Base-by-base conservation (phyloP, 169 alveolate species). In the Cyclospora cayetanensis region DNA sequence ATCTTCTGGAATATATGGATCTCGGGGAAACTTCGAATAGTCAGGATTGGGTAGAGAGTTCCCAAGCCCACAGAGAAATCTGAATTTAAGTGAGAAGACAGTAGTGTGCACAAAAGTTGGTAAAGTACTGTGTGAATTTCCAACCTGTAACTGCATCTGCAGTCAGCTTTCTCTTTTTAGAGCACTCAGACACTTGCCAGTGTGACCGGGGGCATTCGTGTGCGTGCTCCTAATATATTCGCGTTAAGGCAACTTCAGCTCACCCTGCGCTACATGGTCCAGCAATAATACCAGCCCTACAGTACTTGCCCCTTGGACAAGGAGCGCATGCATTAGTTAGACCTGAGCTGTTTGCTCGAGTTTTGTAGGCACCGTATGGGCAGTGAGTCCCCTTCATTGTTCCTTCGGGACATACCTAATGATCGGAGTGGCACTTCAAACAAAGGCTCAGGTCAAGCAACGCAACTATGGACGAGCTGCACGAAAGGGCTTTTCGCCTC, bases 351-450 rank as follows among this genome's bases (percentile, higher is more conserved):
- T 42, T 53, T 22, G 65, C 42, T 9, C 31, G 20, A 2, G 27
- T 34, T 76, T 25, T 76, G 66, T 76, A 76, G 42, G 86, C 34
- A 5, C 86, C 86, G 63, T 39, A 42, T 4, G 86, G 86, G 86
- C 86, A 76, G 66, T 41, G 63, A 41, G 42, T 76, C 3, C 86
- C 86, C 66, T 42, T 76, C 86, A 76, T 76, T 5, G 86, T 76
- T 42, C 66, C 86, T 42, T 76, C 86, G 35, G 86, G 86, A 25
- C 86, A 76, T 41, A 76, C 86, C 86, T 76, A 27, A n/a, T n/a
- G n/a, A n/a, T n/a, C n/a, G n/a, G n/a, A n/a, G 66, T 25, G 41
- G 42, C 37, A 37, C n/a, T n/a, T n/a, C n/a, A n/a, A n/a, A n/a
- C n/a, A n/a, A n/a, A n/a, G n/a, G n/a, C n/a, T n/a, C n/a, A n/a